Evolutionary conservation across 768 basidiomycete species (phyloP), one percentile per base, ranked within the genome.

Genomic region (Zangia roseola): DNA sequence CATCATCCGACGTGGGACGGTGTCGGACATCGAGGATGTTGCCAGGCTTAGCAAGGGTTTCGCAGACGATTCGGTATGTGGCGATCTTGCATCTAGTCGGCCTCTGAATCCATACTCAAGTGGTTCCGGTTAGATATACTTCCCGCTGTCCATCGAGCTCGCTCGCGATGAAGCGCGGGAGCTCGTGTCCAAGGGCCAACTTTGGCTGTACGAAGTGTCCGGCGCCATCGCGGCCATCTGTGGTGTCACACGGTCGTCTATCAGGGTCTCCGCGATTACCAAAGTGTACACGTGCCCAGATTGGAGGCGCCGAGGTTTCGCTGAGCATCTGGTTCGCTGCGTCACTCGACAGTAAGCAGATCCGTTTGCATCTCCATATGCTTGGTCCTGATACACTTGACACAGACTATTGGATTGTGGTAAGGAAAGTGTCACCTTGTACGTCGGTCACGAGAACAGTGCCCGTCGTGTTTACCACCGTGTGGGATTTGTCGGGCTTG

Each of bases 401-500:
- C 14, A 44, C 38, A 64, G 79, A 28, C 62, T 80, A 28, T 60
- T 76, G 34, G 64, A 71, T 30, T 69, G 67, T 42, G 71, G 74
- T 4, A 79, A 77, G 58, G 67, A 77, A 28, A 66, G 61, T 36
- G 80, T 82, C 26, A 75, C 79, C 16, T 66, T 82, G 37, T 82
- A 81, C 44, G 81, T 83, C 17, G 79, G 77, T 7, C 71, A 72
- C 47, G 71, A 72, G 31, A 82, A 81, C 54, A 69, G 56, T 38
- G 81, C 80, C 7, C 71, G 71, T 49, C 72, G 70, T 48, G 74
- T 83, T 28, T 83, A 82, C 50, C 69, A 74, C 45, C 78, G 77
- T 33, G 70, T 83, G 10, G 80, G 81, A 19, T 82, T 77, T 55
- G 70, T 68, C 24, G 77, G 76, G 34, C 62, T 81, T 39, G 69